Base-by-base conservation (phyloP, 768 basidiomycete species). In the Gymnopilus junonius region DNA sequence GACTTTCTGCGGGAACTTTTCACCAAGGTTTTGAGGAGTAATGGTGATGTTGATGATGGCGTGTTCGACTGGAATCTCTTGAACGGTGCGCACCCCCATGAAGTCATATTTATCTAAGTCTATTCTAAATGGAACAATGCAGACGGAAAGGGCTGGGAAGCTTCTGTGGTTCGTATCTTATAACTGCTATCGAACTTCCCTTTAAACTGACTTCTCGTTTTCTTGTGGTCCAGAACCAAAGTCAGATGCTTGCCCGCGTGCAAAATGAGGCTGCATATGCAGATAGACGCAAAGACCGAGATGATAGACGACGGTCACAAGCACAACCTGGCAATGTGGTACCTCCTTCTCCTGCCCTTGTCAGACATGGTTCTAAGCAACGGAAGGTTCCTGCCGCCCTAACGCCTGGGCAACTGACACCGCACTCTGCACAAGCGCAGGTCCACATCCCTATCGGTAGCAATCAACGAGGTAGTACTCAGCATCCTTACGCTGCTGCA, bases 1-100 rank as follows among this genome's bases (percentile, higher is more conserved):
- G 96, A 99, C 73, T 99, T 99, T 79, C 77, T 99, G 71, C 86
- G 96, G 63, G 97, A 98, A 69, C 81, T 99, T 58, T 98, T 99
- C 75, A 84, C 90, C 59, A 98, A 98, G 75, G 90, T 97, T 53
- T 82, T 99, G 79, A 95, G 95, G 82, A 94, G 87, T 74, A 91
- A 88, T 67, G 90, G 88, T 62, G 97, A 99, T 69, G 75, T 89
- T 25, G 97, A 99, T 66, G 97, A 99, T 78, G 91, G 91, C 20
- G 83, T 95, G 32, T 99, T 93, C 76, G 97, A 99, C 75, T 99
- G 97, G 97, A 97, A 97, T 80, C 67, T 90, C 63, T 78, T 98
- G 55, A 95, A 99, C 71, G 89, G 91, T 91, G 66, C 42, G 53
- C 35, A 8, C 58, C 58, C 15, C 61, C 25, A 35, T 15, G 54